phyloP scores from a whole-genome alignment of 169 alveolate species.

The Babesia bigemina region DNA sequence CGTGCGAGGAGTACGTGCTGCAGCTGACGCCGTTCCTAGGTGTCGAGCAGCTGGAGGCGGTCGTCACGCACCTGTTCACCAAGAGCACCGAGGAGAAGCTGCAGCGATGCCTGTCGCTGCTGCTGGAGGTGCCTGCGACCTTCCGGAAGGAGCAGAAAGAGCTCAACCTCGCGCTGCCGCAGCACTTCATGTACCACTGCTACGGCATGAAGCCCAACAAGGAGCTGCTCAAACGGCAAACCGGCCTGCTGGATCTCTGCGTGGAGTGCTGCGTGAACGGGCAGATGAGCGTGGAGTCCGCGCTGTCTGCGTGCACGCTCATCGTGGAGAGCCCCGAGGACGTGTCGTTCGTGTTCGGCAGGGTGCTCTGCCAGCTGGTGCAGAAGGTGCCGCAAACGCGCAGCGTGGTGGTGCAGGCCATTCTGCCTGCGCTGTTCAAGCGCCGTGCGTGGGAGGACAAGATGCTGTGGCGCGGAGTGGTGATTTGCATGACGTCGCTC shows the following conservation, averaged over 20 bases:
- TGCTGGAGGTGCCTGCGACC: slow-evolving; percentile 35
- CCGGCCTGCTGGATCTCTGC: slow-evolving; percentile 51
- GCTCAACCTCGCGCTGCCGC: slow-evolving; percentile 55
- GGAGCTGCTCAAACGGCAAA: slow-evolving; percentile 31
- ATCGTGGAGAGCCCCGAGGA: slow-evolving; percentile 54
- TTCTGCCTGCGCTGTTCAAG: slow-evolving; percentile 53
- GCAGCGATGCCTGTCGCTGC: slow-evolving; percentile 19
- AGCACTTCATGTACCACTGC: slow-evolving; percentile 61
- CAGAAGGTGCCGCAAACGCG: slow-evolving; percentile 60
- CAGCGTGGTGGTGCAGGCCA: slow-evolving; percentile 51
- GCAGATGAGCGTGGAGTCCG: slow-evolving; percentile 50
- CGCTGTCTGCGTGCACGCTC: slow-evolving; percentile 56
- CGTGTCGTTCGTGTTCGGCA: slow-evolving; percentile 62
- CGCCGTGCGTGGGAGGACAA: slow-evolving; percentile 57
- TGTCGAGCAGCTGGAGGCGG: slow-evolving; percentile 44
- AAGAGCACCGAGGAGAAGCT: slow-evolving; percentile 27
- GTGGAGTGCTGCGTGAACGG: slow-evolving; percentile 53
- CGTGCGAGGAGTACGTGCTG: slow-evolving; percentile 47
- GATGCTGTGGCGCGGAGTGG: slow-evolving; percentile 59
- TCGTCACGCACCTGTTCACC: slow-evolving; percentile 34
- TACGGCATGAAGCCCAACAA: slow-evolving; percentile 35
- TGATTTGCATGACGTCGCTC: slow-evolving; percentile 50
- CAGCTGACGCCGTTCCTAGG: slow-evolving; percentile 55
- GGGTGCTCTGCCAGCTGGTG: slow-evolving; percentile 64
- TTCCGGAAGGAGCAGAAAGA: slow-evolving; percentile 51